Evolutionary conservation across 2,329 filamentous ascomycete genomes (phyloP).

Genomic region (Zopfia rhizophila): DNA sequence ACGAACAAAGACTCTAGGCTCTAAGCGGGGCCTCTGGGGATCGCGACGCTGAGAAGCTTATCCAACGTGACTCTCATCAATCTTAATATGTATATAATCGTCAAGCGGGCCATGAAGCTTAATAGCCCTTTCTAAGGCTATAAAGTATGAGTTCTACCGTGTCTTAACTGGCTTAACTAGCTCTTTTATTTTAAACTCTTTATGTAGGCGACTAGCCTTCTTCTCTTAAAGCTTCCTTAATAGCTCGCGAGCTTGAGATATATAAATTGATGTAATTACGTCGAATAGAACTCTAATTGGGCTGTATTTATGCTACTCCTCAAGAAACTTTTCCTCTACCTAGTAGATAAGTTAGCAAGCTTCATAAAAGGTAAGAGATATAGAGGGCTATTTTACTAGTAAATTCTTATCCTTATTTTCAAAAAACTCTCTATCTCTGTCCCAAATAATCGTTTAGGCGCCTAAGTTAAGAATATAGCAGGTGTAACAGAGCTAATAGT

Average conservation of each 20-base stretch:
- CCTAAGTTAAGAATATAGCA: constrained; percentile 13
- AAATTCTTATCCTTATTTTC: too few relatives aligned
- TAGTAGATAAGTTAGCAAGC: too few relatives aligned
- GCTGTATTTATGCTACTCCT: constrained; percentile 11
- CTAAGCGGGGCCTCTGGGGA: too few relatives aligned
- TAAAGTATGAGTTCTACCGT: constrained; percentile 2
- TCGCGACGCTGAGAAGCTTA: neutral
- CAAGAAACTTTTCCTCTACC: constrained; percentile 7
- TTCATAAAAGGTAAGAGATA: too few relatives aligned
- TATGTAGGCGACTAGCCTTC: constrained; percentile 1
- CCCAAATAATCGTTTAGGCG: constrained; percentile 9
- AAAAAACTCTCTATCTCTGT: constrained; percentile 7
- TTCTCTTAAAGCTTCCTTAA: constrained; percentile 4
- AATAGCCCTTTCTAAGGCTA: neutral
- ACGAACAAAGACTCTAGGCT: constrained; percentile 1
- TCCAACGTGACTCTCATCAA: neutral
- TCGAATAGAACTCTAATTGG: constrained; percentile 14
- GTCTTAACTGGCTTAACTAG: constrained; percentile 7
- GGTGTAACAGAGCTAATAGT: constrained; percentile 11
- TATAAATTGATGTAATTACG: constrained; percentile 12
- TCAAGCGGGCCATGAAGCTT: constrained; percentile 3
- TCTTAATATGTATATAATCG: neutral
- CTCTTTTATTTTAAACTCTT: neutral
- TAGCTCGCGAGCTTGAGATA: constrained; percentile 8
- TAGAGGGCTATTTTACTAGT: too few relatives aligned